These are phyloP conservation scores for Colletotrichum viniferum DNA, from an alignment of 2,329 filamentous ascomycete genomes.

Conservation along the genomic window DNA sequence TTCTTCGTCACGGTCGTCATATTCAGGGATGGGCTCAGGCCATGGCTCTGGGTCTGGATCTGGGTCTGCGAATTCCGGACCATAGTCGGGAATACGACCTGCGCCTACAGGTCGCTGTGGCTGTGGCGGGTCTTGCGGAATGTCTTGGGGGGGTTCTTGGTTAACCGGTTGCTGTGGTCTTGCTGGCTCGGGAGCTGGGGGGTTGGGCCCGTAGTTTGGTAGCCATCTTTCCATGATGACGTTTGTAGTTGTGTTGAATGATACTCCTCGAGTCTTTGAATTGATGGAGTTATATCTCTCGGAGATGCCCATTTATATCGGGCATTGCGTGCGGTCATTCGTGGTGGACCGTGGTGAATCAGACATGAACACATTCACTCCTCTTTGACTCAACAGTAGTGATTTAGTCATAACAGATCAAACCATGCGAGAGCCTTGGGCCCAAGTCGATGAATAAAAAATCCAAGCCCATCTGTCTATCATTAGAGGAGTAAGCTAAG, in stretches of 20 bases:
- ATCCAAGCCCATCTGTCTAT: fast-evolving
- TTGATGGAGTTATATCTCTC: neutral
- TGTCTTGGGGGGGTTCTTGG: neutral
- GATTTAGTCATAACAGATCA: neutral
- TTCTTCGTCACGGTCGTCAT: fast-evolving
- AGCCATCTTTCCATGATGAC: neutral
- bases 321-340: neutral
- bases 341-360: neutral
- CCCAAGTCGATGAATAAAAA: neutral
- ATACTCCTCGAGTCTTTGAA: neutral
- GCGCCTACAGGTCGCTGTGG: neutral
- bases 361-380: neutral
- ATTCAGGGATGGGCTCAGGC: neutral
- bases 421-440: neutral
- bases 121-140: neutral
- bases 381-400: neutral
- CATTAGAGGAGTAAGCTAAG: fast-evolving
- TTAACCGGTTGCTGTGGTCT: neutral
- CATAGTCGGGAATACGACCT: neutral
- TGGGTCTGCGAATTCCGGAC: neutral
- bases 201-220: neutral
- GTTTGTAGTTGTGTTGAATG: neutral
- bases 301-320: neutral
- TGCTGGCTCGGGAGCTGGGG: neutral
- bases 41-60: fast-evolving